Evolutionary conservation across 1,284 basidiomycete species (phyloP).

Genomic region (Schizopora paradoxa): DNA sequence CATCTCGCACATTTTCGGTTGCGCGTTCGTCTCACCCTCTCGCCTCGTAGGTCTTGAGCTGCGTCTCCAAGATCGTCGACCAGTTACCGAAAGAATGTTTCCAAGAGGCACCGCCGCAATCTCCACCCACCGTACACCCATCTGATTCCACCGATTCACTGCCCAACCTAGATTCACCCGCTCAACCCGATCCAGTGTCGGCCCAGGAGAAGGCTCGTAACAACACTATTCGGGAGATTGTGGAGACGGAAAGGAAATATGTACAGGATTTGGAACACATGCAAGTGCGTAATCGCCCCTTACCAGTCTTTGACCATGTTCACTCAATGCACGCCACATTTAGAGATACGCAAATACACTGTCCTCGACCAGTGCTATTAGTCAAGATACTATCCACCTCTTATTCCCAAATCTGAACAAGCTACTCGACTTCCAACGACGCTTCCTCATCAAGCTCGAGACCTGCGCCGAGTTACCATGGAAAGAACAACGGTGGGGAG

Average conservation of each 20-base stretch:
- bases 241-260: slow-evolving; percentile 95
- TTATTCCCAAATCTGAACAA: slow-evolving; percentile 96
- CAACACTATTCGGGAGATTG: slow-evolving; percentile 81
- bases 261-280: slow-evolving; percentile 97
- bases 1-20: slow-evolving; percentile 5
- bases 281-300: slow-evolving; percentile 55
- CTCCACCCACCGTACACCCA: slow-evolving; percentile 43
- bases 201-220: slow-evolving; percentile 65
- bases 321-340: slow-evolving; percentile 3
- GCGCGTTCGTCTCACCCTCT: slow-evolving; percentile 6
- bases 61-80: slow-evolving; percentile 85
- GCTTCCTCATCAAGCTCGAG: slow-evolving; percentile 93
- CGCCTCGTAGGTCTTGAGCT: slow-evolving; percentile 72
- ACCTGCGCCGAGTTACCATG: slow-evolving; percentile 77
- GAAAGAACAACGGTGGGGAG: slow-evolving; percentile 89
- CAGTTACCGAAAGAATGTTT: slow-evolving; percentile 73
- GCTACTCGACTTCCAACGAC: slow-evolving; percentile 94
- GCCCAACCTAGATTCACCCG: slow-evolving; percentile 35
- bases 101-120: slow-evolving; percentile 56
- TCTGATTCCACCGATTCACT: slow-evolving; percentile 59
- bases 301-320: slow-evolving; percentile 17
- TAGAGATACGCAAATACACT: slow-evolving; percentile 82
- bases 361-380: slow-evolving; percentile 77
- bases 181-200: slow-evolving; percentile 38
- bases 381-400: slow-evolving; percentile 91